Conservation (phyloP, 2,329 filamentous ascomycete species). For the Arthrobotrys sphaeroides region DNA sequence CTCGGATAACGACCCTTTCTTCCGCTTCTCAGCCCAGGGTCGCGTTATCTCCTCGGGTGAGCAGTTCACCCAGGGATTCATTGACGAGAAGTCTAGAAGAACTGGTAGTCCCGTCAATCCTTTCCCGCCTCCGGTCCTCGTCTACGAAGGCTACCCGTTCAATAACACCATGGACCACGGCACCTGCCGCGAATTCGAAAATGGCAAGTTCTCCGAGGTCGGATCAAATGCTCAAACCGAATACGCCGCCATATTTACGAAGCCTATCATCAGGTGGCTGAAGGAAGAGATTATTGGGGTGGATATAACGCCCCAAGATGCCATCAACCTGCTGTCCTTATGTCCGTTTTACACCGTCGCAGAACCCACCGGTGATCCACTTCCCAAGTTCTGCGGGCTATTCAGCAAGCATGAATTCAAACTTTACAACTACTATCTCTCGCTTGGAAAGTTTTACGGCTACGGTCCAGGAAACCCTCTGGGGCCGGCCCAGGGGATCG, state of each 20-base stretch:
- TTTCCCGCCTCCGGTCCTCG: slow-evolving; percentile 65
- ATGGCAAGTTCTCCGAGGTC: slow-evolving; percentile 65
- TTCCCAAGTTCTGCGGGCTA: slow-evolving; percentile 78
- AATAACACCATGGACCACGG: slow-evolving; percentile 87
- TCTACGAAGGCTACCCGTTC: slow-evolving; percentile 72
- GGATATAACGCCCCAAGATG: slow-evolving; percentile 71
- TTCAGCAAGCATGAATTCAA: slow-evolving; percentile 79
- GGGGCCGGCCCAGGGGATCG: slow-evolving; percentile 84
- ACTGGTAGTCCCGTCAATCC: slow-evolving; percentile 62
- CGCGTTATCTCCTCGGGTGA: slow-evolving; percentile 78
- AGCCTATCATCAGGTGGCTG: slow-evolving; percentile 73
- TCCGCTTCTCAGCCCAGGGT: slow-evolving; percentile 74
- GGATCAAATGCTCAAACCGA: slow-evolving; percentile 66
- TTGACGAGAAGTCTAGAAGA: slow-evolving; percentile 65
- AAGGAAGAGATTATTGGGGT: slow-evolving; percentile 75
- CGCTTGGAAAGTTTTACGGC: slow-evolving; percentile 84
- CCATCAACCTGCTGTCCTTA: slow-evolving; percentile 82
- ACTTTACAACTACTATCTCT: slow-evolving; percentile 81
- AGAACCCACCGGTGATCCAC: slow-evolving; percentile 64
- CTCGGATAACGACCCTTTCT: slow-evolving; percentile 70
- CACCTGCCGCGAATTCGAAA: slow-evolving; percentile 76
- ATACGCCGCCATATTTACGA: slow-evolving; percentile 73
- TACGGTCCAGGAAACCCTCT: slow-evolving; percentile 79
- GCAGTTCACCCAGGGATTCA: slow-evolving; percentile 80
- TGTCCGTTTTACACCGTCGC: slow-evolving; percentile 87